Evolutionary conservation across 345 rosid species (phyloP), one percentile per base, ranked within the genome.

Genomic region (Limnanthes douglasii): DNA sequence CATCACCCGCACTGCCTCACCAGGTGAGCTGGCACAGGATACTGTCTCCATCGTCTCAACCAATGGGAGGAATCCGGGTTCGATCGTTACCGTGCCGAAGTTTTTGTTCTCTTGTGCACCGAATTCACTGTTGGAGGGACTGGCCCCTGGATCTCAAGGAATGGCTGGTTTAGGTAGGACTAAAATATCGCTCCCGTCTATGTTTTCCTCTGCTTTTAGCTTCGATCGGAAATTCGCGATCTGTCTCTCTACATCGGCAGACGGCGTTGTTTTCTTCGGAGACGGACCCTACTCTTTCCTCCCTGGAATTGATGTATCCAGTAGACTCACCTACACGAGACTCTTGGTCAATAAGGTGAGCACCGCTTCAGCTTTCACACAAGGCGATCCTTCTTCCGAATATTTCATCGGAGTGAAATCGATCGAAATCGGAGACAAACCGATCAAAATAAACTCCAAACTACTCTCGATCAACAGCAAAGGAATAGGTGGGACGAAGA

Each of bases 401-500:
- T 84, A 79, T 38, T 79, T 73, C 65, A 70, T 75, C 4, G 64
- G 59, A 8, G 78, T 75, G 3, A 79, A 38, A 5, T 57, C 66
- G 1, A 57, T 84, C 45, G 49, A 28, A 2, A 46, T 84, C 21
- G 18, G 6, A 8, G 64, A 59, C n/a, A 62, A 48, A 8, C 1
- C 25, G 0, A 60, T 73, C 29, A 24, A 60, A 6, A 12, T 84
- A 12, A 79, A 73, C 63, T 4, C 39, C 1, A 33, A 62, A 8
- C 50, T 68, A 8, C 29, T 84, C 24, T 51, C 63, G 12, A 66
- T 75, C 7, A 33, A 66, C 19, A 5, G 15, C 1, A 37, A 37
- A 1, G 84, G 95, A 12, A 12, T 41, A 2, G 84, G 84, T 1
- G 93, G 90, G 18, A 85, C 93, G 9, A 80, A 76, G 48, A 61